Evolutionary conservation across 192 early-diverging fungal species (phyloP), one percentile per base, ranked within the genome.

Genomic region (Entomortierella chlamydospora): DNA sequence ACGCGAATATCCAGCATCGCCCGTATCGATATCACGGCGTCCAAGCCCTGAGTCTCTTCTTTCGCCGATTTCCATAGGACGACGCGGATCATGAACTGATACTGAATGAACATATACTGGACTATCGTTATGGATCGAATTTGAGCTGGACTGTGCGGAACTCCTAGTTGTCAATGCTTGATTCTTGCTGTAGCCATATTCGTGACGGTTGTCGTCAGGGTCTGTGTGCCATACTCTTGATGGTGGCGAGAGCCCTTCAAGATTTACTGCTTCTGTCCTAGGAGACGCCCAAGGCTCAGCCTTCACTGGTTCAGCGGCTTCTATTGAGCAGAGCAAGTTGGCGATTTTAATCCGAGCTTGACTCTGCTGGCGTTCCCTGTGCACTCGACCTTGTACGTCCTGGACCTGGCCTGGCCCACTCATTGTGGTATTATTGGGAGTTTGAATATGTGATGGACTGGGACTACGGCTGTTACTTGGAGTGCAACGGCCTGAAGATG

Each of bases 311-410:
- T 66, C 51, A 2, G 56, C 57, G 13, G 64, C 43, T 45, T 73
- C 62, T 17, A 65, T 56, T 33, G 73, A 53, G 23, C 73, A 77
- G n/a, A 77, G 73, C 18, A 77, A 55, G 54, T 61, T 57, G 5
- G 73, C 29, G 18, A 77, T 69, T 28, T 26, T 39, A 4, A 77
- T 68, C 5, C 73, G 73, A 0, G 73, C 61, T 9, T 72, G 26
- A 41, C 43, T 51, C 1, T 57, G 61, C 23, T 62, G 61, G 23
- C 39, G 37, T 9, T 63, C 41, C 22, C 52, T 77, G 33, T 57
- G 42, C 15, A 55, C 59, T 17, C 34, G 58, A 30, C 47, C 57
- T n/a, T 68, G 50, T 51, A 37, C 12, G 43, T 62, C 45, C 10
- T 64, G 53, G 29, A 30, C 55, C 56, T 77, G 61, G 29, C 53